phyloP scores from a whole-genome alignment of 257 asterid genomes.

The Nemophila menziesii region DNA sequence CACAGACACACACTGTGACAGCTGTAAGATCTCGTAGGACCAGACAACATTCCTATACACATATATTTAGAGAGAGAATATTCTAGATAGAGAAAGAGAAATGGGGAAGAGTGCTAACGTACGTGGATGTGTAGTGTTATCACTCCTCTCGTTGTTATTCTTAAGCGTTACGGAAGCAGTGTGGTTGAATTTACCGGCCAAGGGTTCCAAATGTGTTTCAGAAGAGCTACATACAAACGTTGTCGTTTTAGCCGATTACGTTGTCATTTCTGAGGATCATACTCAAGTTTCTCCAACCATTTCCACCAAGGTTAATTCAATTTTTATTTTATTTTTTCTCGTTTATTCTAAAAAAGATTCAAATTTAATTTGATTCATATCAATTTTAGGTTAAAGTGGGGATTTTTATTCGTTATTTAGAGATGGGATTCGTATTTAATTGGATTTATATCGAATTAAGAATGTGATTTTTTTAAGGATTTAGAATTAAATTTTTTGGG shows the following conservation, averaged over 20 bases:
- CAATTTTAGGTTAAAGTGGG: too few relatives aligned
- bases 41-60: background rate
- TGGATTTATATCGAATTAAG: too few relatives aligned
- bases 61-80: constrained; percentile 1
- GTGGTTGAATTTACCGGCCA: constrained; percentile 67
- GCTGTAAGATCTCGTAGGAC: background rate
- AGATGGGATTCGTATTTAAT: too few relatives aligned
- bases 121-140: constrained; percentile 14
- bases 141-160: constrained; percentile 19
- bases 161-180: constrained; percentile 35
- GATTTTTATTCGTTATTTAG: too few relatives aligned
- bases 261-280: constrained; percentile 63
- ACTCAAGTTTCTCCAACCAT: constrained; percentile 48
- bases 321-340: background rate
- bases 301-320: constrained; percentile 52
- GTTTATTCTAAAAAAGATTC: too few relatives aligned
- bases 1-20: background rate
- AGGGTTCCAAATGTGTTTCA: constrained; percentile 74
- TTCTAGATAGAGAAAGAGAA: background rate
- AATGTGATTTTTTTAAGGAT: too few relatives aligned
- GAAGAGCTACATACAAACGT: constrained; percentile 84
- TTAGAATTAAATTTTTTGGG: too few relatives aligned
- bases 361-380: too few relatives aligned
- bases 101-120: constrained; percentile 31
- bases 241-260: constrained; percentile 76